Evolutionary conservation across 352 stramenopile species (phyloP).

Genomic region (Saprolegnia diclina): DNA sequence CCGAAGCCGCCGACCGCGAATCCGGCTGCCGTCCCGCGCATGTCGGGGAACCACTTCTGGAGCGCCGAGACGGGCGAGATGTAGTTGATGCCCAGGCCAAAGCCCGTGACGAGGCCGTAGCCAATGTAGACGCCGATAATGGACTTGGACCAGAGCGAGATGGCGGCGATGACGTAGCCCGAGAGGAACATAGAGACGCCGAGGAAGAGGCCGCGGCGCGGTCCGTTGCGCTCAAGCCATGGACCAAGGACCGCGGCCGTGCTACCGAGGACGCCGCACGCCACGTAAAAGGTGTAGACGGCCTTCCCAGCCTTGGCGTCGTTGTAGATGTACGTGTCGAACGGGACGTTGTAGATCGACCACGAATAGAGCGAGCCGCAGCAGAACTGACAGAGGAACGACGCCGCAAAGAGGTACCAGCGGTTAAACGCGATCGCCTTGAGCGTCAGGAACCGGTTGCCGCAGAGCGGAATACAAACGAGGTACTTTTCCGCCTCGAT

Average conservation of each 20-base stretch:
- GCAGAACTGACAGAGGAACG: constrained; percentile 56
- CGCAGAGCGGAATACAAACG: constrained; percentile 39
- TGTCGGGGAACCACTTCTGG: constrained; percentile 75
- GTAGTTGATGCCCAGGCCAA: constrained; percentile 54
- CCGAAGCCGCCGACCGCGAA: constrained; percentile 57
- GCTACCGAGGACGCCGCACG: constrained; percentile 47
- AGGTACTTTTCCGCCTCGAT: constrained; percentile 50
- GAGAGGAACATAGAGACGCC: constrained; percentile 43
- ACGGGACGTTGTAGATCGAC: too few species aligned
- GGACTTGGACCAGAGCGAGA: constrained; percentile 45
- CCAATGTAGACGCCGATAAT: constrained; percentile 52
- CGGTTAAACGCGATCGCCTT: constrained; percentile 39
- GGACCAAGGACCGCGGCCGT: constrained; percentile 46
- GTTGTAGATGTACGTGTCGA: constrained; percentile 47
- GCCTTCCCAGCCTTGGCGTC: constrained; percentile 42
- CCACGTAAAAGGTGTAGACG: constrained; percentile 64
- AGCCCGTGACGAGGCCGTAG: constrained; percentile 57
- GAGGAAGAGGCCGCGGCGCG: constrained; percentile 38
- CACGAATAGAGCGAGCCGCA: constrained; percentile 64
- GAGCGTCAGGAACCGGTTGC: constrained; percentile 44
- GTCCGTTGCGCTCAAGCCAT: constrained; percentile 53
- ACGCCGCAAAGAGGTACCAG: constrained; percentile 59
- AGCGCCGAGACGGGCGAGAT: too few species aligned
- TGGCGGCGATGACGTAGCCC: constrained; percentile 46
- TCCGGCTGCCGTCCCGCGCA: constrained; percentile 51